Evolutionary conservation across 768 basidiomycete genomes (phyloP).

Genomic region (Macrolepiota fuliginosa): DNA sequence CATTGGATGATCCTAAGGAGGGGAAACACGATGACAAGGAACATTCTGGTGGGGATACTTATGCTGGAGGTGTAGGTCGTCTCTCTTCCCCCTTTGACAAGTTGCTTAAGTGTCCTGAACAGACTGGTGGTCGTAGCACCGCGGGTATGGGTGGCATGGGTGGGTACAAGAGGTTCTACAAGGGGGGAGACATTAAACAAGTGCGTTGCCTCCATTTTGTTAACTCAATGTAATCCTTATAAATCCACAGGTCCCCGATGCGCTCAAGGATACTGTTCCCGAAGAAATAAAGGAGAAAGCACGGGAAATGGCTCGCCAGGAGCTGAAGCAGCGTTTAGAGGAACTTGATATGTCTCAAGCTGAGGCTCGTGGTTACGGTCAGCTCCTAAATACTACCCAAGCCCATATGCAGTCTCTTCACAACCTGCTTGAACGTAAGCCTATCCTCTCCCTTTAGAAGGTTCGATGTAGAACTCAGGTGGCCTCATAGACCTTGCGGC

Average conservation of each 20-base stretch:
- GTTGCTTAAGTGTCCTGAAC: background rate
- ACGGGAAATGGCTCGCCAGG: constrained; percentile 63
- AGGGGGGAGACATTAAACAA: constrained; percentile 64
- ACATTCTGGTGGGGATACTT: constrained; percentile 63
- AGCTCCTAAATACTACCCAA: constrained; percentile 50
- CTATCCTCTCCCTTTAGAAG: background rate
- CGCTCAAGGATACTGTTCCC: constrained; percentile 55
- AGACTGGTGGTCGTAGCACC: constrained; percentile 67
- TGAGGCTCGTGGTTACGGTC: constrained; percentile 57
- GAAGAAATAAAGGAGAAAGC: constrained; percentile 62
- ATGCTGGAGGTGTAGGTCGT: constrained; percentile 56
- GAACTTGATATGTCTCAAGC: constrained; percentile 58
- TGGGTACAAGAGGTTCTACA: constrained; percentile 63
- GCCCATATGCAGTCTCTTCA: constrained; percentile 58
- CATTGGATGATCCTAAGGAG: constrained; percentile 53
- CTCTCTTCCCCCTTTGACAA: background rate
- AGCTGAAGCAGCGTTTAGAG: constrained; percentile 57
- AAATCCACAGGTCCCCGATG: constrained; percentile 13
- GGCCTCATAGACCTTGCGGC: constrained; percentile 52
- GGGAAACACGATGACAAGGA: constrained; percentile 62
- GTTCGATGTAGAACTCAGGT: background rate
- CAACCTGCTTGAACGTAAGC: constrained; percentile 63
- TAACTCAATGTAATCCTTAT: background rate
- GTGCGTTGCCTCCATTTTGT: constrained; percentile 22
- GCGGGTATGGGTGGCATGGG: constrained; percentile 68